Conservation (phyloP, 179 eudicot genomes). For the Nepenthes alata region DNA sequence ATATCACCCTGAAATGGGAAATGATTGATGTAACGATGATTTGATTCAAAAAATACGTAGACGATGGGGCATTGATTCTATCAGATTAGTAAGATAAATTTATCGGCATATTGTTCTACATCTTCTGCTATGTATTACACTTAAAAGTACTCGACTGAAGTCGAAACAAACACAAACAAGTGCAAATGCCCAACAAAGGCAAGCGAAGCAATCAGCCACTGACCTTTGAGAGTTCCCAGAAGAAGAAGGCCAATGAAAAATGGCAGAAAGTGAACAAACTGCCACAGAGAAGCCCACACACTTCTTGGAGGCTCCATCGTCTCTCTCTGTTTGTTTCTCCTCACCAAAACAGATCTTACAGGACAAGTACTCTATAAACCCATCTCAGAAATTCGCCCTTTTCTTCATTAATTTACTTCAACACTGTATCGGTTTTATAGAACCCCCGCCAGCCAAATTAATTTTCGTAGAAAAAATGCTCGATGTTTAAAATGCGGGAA, state of each 20-base stretch:
- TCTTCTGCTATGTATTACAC: background rate
- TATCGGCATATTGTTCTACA: too few species aligned
- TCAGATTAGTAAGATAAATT: background rate
- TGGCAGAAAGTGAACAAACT: conserved; percentile 71
- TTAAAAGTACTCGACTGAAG: background rate
- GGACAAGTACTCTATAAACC: background rate
- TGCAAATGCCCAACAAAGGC: background rate
- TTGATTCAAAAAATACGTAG: background rate
- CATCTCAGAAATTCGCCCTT: background rate
- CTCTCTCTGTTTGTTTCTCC: conserved; percentile 2
- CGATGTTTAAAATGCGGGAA: too few species aligned
- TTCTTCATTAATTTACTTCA: background rate
- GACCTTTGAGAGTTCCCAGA: conserved; percentile 79
- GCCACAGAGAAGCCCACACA: conserved; percentile 57
- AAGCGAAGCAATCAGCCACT: background rate
- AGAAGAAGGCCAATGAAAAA: conserved; percentile 79
- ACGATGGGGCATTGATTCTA: background rate
- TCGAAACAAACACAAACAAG: background rate
- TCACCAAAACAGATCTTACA: conserved; percentile 2
- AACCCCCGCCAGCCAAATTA: background rate
- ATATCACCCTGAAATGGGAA: background rate
- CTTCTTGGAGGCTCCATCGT: conserved; percentile 82
- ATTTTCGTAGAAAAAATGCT: too few species aligned
- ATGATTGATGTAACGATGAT: background rate
- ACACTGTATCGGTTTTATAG: background rate